Conservation (phyloP, 805 yeast species). For the Peterozyma toletana region DNA sequence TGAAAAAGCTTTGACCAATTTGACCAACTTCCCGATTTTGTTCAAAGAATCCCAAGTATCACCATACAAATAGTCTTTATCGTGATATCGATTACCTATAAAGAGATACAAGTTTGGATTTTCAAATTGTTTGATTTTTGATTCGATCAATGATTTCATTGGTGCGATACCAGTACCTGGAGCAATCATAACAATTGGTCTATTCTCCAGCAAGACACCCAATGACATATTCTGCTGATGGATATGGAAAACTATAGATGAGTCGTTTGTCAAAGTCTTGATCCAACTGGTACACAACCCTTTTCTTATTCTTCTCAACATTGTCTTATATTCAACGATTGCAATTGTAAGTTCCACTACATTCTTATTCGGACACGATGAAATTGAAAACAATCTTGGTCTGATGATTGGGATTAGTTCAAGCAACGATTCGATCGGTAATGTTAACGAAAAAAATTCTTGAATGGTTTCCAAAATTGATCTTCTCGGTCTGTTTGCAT, state of each 20-base stretch:
- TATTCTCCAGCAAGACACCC: conserved; percentile 10
- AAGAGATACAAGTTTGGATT: conserved; percentile 43
- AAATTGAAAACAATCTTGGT: conserved; percentile 82
- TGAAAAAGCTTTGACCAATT: conserved; percentile 38
- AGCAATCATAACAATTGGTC: conserved; percentile 66
- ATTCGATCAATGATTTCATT: conserved; percentile 60
- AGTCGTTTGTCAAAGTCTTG: conserved; percentile 38
- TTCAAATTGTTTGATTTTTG: conserved; percentile 15
- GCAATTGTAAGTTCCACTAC: conserved; percentile 70
- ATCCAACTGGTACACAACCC: conserved; percentile 85
- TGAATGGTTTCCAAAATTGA: conserved; percentile 76
- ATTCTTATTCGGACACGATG: conserved; percentile 43
- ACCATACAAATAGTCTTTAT: conserved; percentile 63
- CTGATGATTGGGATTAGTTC: conserved; percentile 75
- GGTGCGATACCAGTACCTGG: conserved; percentile 99
- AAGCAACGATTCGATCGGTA: conserved; percentile 69
- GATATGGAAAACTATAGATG: conserved; percentile 43
- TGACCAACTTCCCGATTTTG: conserved; percentile 24
- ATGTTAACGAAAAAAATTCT: conserved; percentile 69
- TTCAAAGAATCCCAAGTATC: conserved; percentile 39
- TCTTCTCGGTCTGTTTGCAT: conserved; percentile 89
- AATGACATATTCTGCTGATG: conserved; percentile 37
- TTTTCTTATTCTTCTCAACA: conserved; percentile 62
- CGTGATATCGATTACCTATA: conserved; percentile 63
- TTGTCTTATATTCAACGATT: conserved; percentile 79